Evolutionary conservation across 1,139 yeast genomes (phyloP).

Genomic region (Kluyveromyces sp.): DNA sequence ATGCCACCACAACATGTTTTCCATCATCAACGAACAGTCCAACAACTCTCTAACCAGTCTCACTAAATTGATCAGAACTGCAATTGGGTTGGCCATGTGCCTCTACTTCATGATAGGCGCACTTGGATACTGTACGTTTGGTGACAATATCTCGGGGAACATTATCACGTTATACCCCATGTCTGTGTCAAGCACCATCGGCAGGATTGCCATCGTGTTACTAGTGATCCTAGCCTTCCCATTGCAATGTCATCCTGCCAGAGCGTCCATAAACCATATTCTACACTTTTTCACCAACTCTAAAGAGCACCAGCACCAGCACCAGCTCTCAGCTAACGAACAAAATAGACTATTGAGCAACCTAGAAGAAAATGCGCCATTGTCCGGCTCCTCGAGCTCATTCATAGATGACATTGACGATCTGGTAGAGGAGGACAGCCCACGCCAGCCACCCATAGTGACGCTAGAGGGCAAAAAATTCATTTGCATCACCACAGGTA

Average conservation of each 20-base stretch:
- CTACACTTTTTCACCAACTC: conserved; percentile 35
- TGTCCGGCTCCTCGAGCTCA: neutral
- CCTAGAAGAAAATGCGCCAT: conserved; percentile 7
- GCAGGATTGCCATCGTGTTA: conserved; percentile 61
- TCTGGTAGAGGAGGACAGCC: conserved; percentile 29
- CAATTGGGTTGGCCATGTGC: conserved; percentile 51
- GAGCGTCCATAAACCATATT: conserved; percentile 65
- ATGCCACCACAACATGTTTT: conserved; percentile 76
- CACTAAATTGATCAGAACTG: conserved; percentile 45
- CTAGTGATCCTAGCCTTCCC: conserved; percentile 67
- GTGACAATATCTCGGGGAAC: conserved; percentile 56
- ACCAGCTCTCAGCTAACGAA: neutral
- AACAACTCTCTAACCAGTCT: conserved; percentile 49
- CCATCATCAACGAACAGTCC: conserved; percentile 57
- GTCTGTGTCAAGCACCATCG: conserved; percentile 53
- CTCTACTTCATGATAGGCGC: conserved; percentile 58
- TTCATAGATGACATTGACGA: conserved; percentile 19
- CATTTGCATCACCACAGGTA: conserved; percentile 54
- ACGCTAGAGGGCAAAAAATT: conserved; percentile 39
- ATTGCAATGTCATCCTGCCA: conserved; percentile 70
- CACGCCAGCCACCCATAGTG: conserved; percentile 18
- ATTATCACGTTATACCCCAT: conserved; percentile 65
- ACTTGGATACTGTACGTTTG: conserved; percentile 65
- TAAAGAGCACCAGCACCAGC: conserved; percentile 11
- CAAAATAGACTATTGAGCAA: conserved; percentile 8